Evolutionary conservation across 1,139 yeast species (phyloP).

Genomic region (Nakaseomyces uthaithaninus): DNA sequence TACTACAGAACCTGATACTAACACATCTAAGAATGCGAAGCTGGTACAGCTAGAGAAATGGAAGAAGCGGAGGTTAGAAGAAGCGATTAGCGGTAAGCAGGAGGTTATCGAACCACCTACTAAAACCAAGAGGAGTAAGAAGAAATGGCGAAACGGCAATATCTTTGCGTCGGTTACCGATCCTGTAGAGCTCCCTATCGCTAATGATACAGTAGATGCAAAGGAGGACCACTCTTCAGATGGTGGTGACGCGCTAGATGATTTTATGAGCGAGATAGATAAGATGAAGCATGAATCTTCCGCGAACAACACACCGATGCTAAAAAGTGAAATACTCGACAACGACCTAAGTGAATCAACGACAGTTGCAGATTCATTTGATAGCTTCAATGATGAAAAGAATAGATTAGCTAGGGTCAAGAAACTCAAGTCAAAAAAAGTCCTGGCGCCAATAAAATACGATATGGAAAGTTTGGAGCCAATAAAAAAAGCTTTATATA

Average conservation of each 20-base stretch:
- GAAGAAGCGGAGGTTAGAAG: slow-evolving; percentile 22
- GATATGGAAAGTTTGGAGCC: slow-evolving; percentile 41
- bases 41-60: slow-evolving; percentile 6
- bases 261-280: slow-evolving; percentile 5
- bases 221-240: slow-evolving; percentile 11
- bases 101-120: not conserved
- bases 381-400: slow-evolving; percentile 11
- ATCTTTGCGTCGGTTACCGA: not conserved
- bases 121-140: not conserved
- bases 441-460: slow-evolving; percentile 41
- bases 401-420: slow-evolving; percentile 26
- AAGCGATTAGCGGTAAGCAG: slow-evolving; percentile 26
- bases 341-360: not conserved
- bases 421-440: slow-evolving; percentile 37
- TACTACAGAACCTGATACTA: slow-evolving; percentile 1
- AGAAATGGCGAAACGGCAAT: slow-evolving; percentile 23
- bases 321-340: not conserved
- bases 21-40: not conserved
- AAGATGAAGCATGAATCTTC: not conserved
- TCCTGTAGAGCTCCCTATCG: slow-evolving; percentile 14
- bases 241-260: not conserved
- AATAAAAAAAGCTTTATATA: slow-evolving; percentile 57
- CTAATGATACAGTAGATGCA: slow-evolving; percentile 10
- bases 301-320: not conserved
- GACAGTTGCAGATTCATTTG: not conserved